Evolutionary conservation across 106 monocot species (phyloP).

Genomic region (Chionographis japonica): DNA sequence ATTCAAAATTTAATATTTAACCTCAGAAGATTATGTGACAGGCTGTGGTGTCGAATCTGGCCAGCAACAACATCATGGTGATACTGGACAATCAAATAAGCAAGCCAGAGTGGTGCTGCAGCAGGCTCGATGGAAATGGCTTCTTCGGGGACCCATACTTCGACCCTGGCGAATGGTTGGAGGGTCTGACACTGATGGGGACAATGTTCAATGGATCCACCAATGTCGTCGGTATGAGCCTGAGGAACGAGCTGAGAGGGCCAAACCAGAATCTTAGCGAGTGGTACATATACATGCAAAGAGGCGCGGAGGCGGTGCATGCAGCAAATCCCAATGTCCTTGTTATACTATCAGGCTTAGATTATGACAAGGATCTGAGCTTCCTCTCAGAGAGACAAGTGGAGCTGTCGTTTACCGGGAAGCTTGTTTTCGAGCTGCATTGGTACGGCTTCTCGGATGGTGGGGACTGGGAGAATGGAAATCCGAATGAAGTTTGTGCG

Average conservation of each 20-base stretch:
- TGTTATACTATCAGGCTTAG: conserved; percentile 62
- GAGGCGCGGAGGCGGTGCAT: conserved; percentile 69
- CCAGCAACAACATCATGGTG: conserved; percentile 53
- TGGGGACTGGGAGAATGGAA: conserved; percentile 52
- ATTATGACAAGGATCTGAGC: conserved; percentile 60
- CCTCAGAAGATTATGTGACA: conserved; percentile 1
- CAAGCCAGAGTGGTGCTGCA: conserved; percentile 82
- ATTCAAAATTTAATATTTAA: too few species aligned
- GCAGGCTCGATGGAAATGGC: conserved; percentile 65
- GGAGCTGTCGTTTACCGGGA: conserved; percentile 39
- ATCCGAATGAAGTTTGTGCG: conserved; percentile 52
- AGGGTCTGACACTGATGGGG: conserved; percentile 48
- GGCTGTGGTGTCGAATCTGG: conserved; percentile 51
- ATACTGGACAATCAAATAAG: conserved; percentile 82
- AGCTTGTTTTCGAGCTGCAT: conserved; percentile 72
- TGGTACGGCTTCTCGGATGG: conserved; percentile 86
- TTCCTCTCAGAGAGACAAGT: conserved; percentile 39
- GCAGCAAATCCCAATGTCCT: conserved; percentile 49
- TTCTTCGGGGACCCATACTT: conserved; percentile 86
- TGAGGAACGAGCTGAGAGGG: conserved; percentile 78
- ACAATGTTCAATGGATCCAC: conserved; percentile 43
- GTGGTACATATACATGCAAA: conserved; percentile 91
- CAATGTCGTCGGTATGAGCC: conserved; percentile 78
- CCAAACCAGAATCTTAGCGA: conserved; percentile 43
- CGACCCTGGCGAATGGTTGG: conserved; percentile 62